These are phyloP conservation scores for Paecilomyces dactylethromorphus DNA, from an alignment of 2,329 filamentous ascomycete species.

Conservation along the genomic window DNA sequence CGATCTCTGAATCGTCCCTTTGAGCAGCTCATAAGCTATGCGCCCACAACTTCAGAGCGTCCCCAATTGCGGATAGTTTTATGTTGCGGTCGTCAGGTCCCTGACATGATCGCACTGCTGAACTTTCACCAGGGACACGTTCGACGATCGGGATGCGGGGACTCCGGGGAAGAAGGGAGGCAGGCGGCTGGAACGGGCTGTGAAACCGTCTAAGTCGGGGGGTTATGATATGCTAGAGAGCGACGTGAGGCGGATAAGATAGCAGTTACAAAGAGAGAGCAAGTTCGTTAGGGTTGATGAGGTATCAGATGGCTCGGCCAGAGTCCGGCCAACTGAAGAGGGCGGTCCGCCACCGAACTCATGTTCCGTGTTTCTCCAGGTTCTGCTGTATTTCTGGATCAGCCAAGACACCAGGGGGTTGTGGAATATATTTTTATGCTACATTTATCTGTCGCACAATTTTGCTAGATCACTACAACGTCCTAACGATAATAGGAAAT, in stretches of 20 bases:
- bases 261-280: background rate
- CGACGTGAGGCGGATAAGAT: background rate
- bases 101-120: background rate
- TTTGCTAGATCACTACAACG: too few relatives aligned
- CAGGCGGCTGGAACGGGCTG: background rate
- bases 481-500: too few relatives aligned
- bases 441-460: too few relatives aligned
- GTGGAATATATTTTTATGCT: too few relatives aligned
- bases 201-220: background rate
- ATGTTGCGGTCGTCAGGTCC: background rate
- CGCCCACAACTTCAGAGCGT: slow-evolving; percentile 1
- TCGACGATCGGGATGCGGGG: background rate
- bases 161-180: background rate
- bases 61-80: background rate
- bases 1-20: slow-evolving; percentile 10
- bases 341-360: background rate
- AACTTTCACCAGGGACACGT: background rate
- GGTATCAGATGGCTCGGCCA: background rate
- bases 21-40: slow-evolving; percentile 7
- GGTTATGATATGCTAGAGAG: background rate
- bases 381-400: background rate
- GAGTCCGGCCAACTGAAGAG: background rate
- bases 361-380: too few relatives aligned
- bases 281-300: too few relatives aligned
- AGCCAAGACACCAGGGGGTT: background rate